Evolutionary conservation across 805 yeast species (phyloP).

Genomic region (Wickerhamiella brachini): DNA sequence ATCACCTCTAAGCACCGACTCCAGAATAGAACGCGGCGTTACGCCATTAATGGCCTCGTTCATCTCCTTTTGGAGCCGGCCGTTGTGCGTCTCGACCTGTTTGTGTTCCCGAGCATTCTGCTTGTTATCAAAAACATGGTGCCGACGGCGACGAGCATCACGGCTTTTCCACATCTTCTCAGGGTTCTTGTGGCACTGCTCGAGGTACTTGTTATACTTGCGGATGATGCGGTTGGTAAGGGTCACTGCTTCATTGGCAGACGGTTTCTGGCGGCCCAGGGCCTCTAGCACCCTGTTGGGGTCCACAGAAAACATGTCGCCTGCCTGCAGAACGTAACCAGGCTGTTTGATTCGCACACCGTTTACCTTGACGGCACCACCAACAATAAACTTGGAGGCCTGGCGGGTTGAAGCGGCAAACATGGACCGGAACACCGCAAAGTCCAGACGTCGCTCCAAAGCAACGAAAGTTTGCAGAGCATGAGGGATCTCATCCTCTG

Average conservation of each 20-base stretch:
- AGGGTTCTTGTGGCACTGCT: conserved; percentile 43
- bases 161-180: conserved; percentile 35
- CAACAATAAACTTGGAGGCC: conserved; percentile 75
- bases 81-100: conserved; percentile 32
- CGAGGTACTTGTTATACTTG: conserved; percentile 64
- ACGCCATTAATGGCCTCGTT: conserved; percentile 22
- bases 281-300: conserved; percentile 81
- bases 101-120: conserved; percentile 6
- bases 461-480: conserved; percentile 79
- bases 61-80: conserved; percentile 30
- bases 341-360: conserved; percentile 71
- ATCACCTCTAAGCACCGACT: conserved; percentile 16
- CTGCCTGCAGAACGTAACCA: conserved; percentile 60
- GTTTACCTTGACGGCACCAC: conserved; percentile 74
- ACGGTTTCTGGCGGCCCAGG: conserved; percentile 74
- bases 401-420: conserved; percentile 90
- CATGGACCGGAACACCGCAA: conserved; percentile 81
- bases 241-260: conserved; percentile 48
- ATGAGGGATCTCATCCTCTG: conserved; percentile 54
- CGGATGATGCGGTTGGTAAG: conserved; percentile 59
- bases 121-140: conserved; percentile 14
- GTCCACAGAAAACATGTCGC: conserved; percentile 73
- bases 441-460: conserved; percentile 77
- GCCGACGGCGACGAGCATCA: conserved; percentile 15
- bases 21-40: conserved; percentile 24